Base-by-base conservation (phyloP, 352 stramenopile species). In the Aphanomyces cochlioides region DNA sequence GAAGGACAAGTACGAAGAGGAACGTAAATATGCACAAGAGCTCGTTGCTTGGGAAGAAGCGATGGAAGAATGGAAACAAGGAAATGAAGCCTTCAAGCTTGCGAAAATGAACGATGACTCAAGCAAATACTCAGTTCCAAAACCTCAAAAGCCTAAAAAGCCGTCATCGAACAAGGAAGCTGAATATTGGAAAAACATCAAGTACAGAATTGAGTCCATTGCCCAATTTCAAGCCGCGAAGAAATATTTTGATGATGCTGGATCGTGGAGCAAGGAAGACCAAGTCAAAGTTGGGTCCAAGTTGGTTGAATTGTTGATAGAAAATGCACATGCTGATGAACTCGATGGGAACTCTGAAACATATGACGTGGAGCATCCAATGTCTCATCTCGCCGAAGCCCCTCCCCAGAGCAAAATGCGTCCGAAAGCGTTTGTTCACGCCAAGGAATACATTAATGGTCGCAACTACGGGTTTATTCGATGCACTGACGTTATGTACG, bases 251-350 rank as follows among this genome's bases (percentile, higher is more conserved):
- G 80, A 95, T n/a, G 82, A 73, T 6, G 82, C 90, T 7, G 88
- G 87, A 15, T 79, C 79, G 12, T 98, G 93, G 95, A 80, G 92
- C 66, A 92, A 91, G 66, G 79, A 85, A 10, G 74, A 95, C 8
- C 91, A 96, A 72, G 80, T 96, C 39, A 97, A 98, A 74, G 79
- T 98, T 19, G 88, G 88, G n/a, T 85, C 85, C 0, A 84, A 83
- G 1, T 58, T 96, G 13, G 78, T 96, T 4, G 85, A 93, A 40
- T 84, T 81, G 56, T 85, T 96, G 64, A 83, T 93, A 64, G 84
- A 84, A 39, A 91, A 87, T 47, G 93, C 85, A 68, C 90, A 86
- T 54, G 54, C 19, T n/a, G 28, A 28, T 28, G 28, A 28, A 0
- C 2, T 28, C 28, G 54, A 61, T 37, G 64, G 69, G 47, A 34